phyloP scores from a whole-genome alignment of 768 basidiomycete species.

The Agaricus blazei region DNA sequence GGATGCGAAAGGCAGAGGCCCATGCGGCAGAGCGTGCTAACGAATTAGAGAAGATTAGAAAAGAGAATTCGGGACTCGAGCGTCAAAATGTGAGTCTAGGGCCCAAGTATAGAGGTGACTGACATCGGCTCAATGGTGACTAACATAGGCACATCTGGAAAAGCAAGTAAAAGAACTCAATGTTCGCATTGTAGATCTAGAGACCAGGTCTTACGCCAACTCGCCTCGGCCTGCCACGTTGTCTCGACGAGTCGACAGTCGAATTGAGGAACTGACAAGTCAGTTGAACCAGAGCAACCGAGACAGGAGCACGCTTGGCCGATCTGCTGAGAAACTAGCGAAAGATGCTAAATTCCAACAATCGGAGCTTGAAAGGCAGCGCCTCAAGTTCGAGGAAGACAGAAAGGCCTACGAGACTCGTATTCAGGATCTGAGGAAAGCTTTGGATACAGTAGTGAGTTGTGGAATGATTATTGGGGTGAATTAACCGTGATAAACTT shows the following conservation, averaged over 20 bases:
- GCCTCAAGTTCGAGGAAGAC: conserved; percentile 61
- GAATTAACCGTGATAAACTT: conserved; percentile 2
- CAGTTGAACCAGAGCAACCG: conserved; percentile 51
- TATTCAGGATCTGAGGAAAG: conserved; percentile 48
- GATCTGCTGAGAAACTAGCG: conserved; percentile 28
- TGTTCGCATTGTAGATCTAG: conserved; percentile 76
- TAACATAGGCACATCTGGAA: conserved; percentile 67
- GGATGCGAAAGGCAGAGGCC: conserved; percentile 77
- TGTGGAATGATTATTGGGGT: background rate
- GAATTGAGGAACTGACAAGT: conserved; percentile 67
- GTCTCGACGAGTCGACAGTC: conserved; percentile 58
- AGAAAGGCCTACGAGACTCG: conserved; percentile 54
- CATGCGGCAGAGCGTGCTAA: conserved; percentile 71
- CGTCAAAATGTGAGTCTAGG: conserved; percentile 56
- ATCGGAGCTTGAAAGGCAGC: conserved; percentile 58
- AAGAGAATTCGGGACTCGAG: conserved; percentile 81
- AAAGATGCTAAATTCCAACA: conserved; percentile 52
- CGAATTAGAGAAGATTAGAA: conserved; percentile 68
- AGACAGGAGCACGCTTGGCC: conserved; percentile 43
- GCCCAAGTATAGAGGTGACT: background rate
- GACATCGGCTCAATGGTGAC: background rate
- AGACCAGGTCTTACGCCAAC: conserved; percentile 68
- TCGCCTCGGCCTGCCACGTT: conserved; percentile 52
- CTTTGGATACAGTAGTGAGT: conserved; percentile 60
- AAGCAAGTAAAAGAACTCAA: conserved; percentile 85